A percentile compares a stretch with the other conserved stretches of the same genome.
phyloP scores from a whole-genome alignment of 805 yeast genomes.

The Starmerella roubikii region DNA sequence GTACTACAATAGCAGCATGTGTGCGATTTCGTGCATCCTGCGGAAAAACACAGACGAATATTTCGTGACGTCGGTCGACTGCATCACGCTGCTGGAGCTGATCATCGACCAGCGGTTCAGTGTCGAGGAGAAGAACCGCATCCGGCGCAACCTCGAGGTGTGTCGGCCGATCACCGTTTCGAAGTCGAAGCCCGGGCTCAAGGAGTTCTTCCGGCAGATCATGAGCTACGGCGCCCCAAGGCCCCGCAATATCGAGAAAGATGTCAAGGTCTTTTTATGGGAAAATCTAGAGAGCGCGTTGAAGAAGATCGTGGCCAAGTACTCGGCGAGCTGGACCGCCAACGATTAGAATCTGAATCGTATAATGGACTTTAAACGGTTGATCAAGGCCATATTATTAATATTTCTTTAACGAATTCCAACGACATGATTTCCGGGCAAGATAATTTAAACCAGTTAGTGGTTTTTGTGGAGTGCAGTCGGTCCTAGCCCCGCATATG shows the following conservation, averaged over 20 bases:
- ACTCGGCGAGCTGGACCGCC: slow-evolving; percentile 25
- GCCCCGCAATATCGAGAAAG: slow-evolving; percentile 59
- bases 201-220: slow-evolving; percentile 33
- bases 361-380: too few relatives aligned
- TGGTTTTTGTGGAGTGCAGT: too few relatives aligned
- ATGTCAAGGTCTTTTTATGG: slow-evolving; percentile 57
- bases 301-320: slow-evolving; percentile 45
- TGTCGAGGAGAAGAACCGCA: slow-evolving; percentile 57
- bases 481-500: too few relatives aligned
- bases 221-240: slow-evolving; percentile 52
- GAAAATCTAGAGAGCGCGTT: slow-evolving; percentile 38
- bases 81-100: slow-evolving; percentile 42
- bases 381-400: too few relatives aligned
- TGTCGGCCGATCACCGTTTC: slow-evolving; percentile 48
- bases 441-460: too few relatives aligned
- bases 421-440: too few relatives aligned
- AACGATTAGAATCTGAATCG: slow-evolving; percentile 2
- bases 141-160: slow-evolving; percentile 51
- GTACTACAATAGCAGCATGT: slow-evolving; percentile 30
- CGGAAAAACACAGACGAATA: slow-evolving; percentile 38
- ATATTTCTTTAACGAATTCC: too few relatives aligned
- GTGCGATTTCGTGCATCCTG: slow-evolving; percentile 45
- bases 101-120: slow-evolving; percentile 42
- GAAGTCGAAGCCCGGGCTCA: slow-evolving; percentile 30
- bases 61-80: slow-evolving; percentile 53